Base-by-base conservation (phyloP, 2,329 filamentous ascomycete species). In the Epichloe glyceriae region DNA sequence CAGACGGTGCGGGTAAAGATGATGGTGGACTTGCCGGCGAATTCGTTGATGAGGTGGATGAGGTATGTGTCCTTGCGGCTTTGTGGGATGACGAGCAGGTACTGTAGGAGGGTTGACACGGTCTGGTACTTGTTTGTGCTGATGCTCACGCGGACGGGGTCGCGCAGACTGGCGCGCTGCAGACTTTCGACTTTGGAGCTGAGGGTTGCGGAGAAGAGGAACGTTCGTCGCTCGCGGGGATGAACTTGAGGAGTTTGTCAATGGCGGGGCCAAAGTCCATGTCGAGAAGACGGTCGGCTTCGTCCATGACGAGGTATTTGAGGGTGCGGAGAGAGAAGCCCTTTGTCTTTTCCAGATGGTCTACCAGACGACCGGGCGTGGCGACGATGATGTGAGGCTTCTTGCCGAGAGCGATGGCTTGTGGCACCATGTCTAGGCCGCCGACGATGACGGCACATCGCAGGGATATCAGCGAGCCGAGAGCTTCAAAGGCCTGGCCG, bases 281-380 rank as follows among this genome's bases (percentile, higher is more conserved):
- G 63, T 98, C 93, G 2, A 97, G 78, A 10, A 97, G 75, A 52
- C 90, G 76, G 66, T 97, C 91, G 22, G 91, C 91, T 70, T 96
- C 91, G 62, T 96, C 91, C 80, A 97, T 89, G 54, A 96, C 90
- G 3, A 97, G 73, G 62, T 91, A 95, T 62, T 90, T 90, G 38
- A 96, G 73, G 4, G 78, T 76, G 33, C 85, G 79, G 46, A 97
- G 71, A 71, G 85, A 90, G 69, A 98, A 97, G 11, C 93, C 91
- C 67, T 95, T 96, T 2, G 93, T 98, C 69, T 95, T 95, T 65
- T 97, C 89, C 8, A 97, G 72, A 60, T 98, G 93, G 61, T 97
- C 93, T 4, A 96, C 74, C 20, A 96, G 72, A 51, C 91, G 81
- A 49, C 90, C 91, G 0, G 91, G 91, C 0, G 91, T 96, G 0